phyloP scores from a whole-genome alignment of 2,329 filamentous ascomycete species.

The Arthrinium phaeospermum region DNA sequence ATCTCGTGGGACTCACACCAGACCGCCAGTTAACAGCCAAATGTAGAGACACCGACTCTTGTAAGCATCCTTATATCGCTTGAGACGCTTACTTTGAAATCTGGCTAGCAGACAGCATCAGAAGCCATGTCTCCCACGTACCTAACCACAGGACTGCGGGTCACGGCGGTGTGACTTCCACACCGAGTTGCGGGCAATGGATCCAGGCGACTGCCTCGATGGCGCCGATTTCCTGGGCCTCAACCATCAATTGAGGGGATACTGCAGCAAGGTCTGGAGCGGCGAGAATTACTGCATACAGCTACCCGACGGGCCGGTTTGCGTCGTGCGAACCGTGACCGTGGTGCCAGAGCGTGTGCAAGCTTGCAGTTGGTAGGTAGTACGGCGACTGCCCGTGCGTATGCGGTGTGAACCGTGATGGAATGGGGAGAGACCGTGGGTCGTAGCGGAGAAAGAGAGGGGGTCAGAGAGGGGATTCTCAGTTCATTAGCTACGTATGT shows the following conservation, averaged over 20 bases:
- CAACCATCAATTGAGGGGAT: conserved; percentile 1
- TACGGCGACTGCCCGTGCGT: neutral
- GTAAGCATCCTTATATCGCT: neutral
- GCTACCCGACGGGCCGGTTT: conserved; percentile 5
- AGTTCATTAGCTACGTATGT: neutral
- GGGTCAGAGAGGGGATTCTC: neutral
- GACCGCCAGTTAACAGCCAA: neutral
- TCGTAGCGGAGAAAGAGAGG: neutral
- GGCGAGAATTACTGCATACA: neutral
- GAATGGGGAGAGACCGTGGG: neutral
- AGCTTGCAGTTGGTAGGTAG: neutral
- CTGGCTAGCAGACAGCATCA: neutral
- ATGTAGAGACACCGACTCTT: neutral
- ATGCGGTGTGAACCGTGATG: neutral
- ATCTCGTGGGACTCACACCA: neutral
- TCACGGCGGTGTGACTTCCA: neutral
- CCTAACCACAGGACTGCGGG: neutral
- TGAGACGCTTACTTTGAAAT: neutral
- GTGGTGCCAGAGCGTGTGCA: neutral
- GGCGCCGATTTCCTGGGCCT: neutral
- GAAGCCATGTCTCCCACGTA: neutral
- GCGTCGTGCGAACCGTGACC: conserved; percentile 11
- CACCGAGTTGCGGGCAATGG: neutral
- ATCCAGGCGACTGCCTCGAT: conserved; percentile 1
- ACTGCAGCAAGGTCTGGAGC: neutral